Evolutionary conservation across 2,329 filamentous ascomycete species (phyloP), one percentile per base, ranked within the genome.

Genomic region (Sordariomycetes sp.): DNA sequence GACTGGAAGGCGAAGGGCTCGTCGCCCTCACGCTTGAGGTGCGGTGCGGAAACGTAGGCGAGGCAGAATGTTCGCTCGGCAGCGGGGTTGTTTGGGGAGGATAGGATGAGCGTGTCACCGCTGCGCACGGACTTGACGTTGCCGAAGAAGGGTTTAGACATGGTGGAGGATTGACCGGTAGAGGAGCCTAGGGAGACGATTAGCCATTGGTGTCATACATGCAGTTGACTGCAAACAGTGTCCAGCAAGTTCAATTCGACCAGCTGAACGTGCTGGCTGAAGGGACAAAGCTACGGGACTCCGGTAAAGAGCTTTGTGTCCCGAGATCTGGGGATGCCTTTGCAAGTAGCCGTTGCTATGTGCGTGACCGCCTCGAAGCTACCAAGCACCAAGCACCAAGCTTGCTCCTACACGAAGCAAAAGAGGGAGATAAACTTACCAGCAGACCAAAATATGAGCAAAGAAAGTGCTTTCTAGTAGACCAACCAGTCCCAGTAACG

Each of bases 1-100:
- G 92, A 94, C 61, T 92, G 82, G 61, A 95, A 98, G 38, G 86
- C 87, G 53, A 83, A 93, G 24, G 82, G 79, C 72, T 95, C 88
- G 51, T 95, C 90, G 38, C 85, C 87, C 47, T 95, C 88, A 59
- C 86, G 81, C 64, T 73, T 81, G 57, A 95, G 58, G 53, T 88
- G 80, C 4, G 92, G 92, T 32, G 88, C 87, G 39, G 81, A 83
- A 46, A 96, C 87, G 62, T 87, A 96, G 49, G 92, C 92, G 44
- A 98, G 70, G 52, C 87, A 94, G 49, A 98, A 72, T 34, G 74
- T 85, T 50, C 86, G 83, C 66, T 96, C 92, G 58, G 82, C 76
- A 44, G 76, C 71, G 23, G 84, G 82, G 56, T 93, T 88, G 59
- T 79, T 81, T 54, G 85, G 71, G 60, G 84, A 86, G 48, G 81